Percentiles rank a stretch among this genome's conserved stretches.
phyloP scores from a whole-genome alignment of 352 stramenopile species.

The Phytopythium oedochilum region DNA sequence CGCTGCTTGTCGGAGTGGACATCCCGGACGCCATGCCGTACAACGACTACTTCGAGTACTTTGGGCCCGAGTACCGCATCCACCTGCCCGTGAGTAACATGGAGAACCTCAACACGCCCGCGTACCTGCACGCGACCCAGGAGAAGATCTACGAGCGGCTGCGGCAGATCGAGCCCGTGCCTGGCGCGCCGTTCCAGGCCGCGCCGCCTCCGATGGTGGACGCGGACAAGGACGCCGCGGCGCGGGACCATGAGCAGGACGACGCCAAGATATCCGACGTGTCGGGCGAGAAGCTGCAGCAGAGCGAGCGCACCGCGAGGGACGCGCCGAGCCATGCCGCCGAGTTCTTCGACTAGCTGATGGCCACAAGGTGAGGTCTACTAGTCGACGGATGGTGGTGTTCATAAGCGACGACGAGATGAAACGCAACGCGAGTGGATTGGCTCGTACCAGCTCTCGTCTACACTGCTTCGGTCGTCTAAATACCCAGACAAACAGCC shows the following conservation, averaged over 20 bases:
- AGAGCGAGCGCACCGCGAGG: slow-evolving; percentile 43
- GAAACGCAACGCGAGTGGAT: no score
- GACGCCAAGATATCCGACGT: slow-evolving; percentile 65
- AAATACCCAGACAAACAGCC: no score
- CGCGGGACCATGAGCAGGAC: slow-evolving; percentile 55
- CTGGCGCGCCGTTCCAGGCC: slow-evolving; percentile 94
- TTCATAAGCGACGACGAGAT: no score
- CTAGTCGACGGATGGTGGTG: no score
- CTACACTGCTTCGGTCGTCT: no score
- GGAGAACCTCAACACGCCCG: slow-evolving; percentile 95
- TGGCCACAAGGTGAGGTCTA: no score
- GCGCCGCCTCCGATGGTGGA: slow-evolving; percentile 49
- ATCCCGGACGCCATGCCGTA: slow-evolving; percentile 80
- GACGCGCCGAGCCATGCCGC: slow-evolving; percentile 50
- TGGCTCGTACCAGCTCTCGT: no score
- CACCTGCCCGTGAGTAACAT: slow-evolving; percentile 96
- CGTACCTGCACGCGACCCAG: slow-evolving; percentile 90
- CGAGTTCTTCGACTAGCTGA: slow-evolving; percentile 88
- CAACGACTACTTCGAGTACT: slow-evolving; percentile 87
- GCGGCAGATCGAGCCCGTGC: slow-evolving; percentile 93
- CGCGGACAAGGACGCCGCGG: slow-evolving; percentile 41
- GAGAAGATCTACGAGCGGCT: slow-evolving; percentile 94
- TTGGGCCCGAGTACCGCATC: slow-evolving; percentile 93
- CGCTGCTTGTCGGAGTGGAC: slow-evolving; percentile 84
- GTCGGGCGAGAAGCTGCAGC: slow-evolving; percentile 50